A percentile compares a stretch with the other conserved stretches of the same genome.
phyloP scores from a whole-genome alignment of 352 stramenopile species.

The Thalassiosira hispida region DNA sequence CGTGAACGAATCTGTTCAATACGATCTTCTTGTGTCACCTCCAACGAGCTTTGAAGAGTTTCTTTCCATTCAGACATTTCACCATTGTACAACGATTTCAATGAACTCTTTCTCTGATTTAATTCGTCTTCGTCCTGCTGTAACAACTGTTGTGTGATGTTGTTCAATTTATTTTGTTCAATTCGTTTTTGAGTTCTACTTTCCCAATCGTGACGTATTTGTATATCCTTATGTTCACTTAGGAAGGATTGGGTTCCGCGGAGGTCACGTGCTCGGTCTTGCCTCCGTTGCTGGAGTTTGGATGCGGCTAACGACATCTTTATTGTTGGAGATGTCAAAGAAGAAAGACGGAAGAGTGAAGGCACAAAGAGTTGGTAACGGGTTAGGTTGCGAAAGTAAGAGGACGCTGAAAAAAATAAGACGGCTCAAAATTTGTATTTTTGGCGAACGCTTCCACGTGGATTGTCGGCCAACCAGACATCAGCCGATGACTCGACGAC shows the following conservation, averaged over 20 bases:
- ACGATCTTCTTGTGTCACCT: constrained; percentile 56
- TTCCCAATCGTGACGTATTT: constrained; percentile 61
- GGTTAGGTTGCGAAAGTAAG: too few species aligned
- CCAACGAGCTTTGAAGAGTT: constrained; percentile 49
- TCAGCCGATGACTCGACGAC: too few species aligned
- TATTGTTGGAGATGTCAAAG: neutral
- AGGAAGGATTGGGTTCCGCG: constrained; percentile 47
- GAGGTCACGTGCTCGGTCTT: constrained; percentile 37
- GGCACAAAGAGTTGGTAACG: neutral
- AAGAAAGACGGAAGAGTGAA: neutral
- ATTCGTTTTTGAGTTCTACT: constrained; percentile 66
- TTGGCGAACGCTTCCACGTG: too few species aligned
- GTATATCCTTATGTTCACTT: constrained; percentile 40
- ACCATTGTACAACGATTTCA: constrained; percentile 66
- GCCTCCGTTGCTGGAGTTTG: constrained; percentile 32
- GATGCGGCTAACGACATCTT: constrained; percentile 33
- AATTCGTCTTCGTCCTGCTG: constrained; percentile 61
- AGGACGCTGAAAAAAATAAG: too few species aligned
- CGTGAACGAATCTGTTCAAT: constrained; percentile 69
- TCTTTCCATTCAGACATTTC: constrained; percentile 75
- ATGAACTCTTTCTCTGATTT: constrained; percentile 37
- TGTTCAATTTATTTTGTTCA: constrained; percentile 41
- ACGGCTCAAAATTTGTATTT: too few species aligned
- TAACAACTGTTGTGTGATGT: constrained; percentile 48
- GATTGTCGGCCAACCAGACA: too few species aligned